phyloP scores from a whole-genome alignment of 345 rosid species.

The thale cress (Arabidopsis thaliana) region TAIR10.1 NC_003070.9:25854001-25854500 shows the following conservation, averaged over 20 bases:
- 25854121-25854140: constrained; percentile 9
- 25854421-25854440: constrained; percentile 36
- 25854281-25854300: constrained; percentile 10
- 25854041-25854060: neutral
- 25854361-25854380: constrained; percentile 35
- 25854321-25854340: constrained; percentile 25
- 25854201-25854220: constrained; percentile 10
- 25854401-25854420: constrained; percentile 35
- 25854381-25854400: constrained; percentile 41
- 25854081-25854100: constrained; percentile 14
- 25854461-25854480: constrained; percentile 6
- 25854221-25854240: neutral
- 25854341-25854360: constrained; percentile 30
- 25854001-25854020: neutral
- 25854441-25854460: neutral
- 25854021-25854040: constrained; percentile 7
- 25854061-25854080: neutral
- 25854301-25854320: constrained; percentile 2
- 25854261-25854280: constrained; percentile 8
- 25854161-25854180: constrained; percentile 20
- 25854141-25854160: constrained; percentile 23
- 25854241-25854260: constrained; percentile 22
- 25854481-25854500: neutral
- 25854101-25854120: neutral
- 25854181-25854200: constrained; percentile 30